Evolutionary conservation across 345 rosid genomes (phyloP), one percentile per base, ranked within the genome.

Genomic region (Combretum micranthum): DNA sequence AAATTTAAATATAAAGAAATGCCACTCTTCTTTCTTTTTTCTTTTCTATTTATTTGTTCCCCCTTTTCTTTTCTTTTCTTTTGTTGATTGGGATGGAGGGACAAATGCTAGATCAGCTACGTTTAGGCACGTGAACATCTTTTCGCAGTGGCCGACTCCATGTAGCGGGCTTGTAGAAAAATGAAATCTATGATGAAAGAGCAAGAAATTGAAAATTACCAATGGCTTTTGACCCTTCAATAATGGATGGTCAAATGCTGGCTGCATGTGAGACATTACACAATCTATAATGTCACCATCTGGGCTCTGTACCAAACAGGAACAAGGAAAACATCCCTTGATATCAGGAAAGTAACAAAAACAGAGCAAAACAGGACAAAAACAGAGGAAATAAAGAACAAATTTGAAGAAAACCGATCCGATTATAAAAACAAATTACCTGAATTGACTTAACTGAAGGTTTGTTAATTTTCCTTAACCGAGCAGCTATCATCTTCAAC

Each of bases 261-360:
- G 95, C 61, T 94, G 99, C 13, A 68, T 72, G 72, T 88, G 95
- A 65, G 86, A 64, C 39, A 59, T 44, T 39, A 94, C 87, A 67
- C 99, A 94, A 59, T 85, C 99, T 66, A 94, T 80, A 18, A 62
- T 44, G 76, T 94, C 99, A 43, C 99, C 97, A 65, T 87, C 95
- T 23, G 95, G 83, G 60, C 99, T 94, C 99, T 94, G 87, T 49
- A 67, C 50, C 25, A 44, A 42, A 50, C 16, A 48, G 50, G 56
- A 60, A 44, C 23, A 37, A 47, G 25, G 43, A 48, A 59, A 12
- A 20, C 39, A 43, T 57, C 61, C 14, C 19, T n/a, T n/a, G n/a
- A n/a, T 0, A 20, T 44, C 15, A 57, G 12, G 49, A 15, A 20
- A 11, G 19, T 48, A 20, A 16, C n/a, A 2, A 42, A 10, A 42